A percentile compares a stretch with the other conserved stretches of the same genome.
Conservation (phyloP, 2,329 filamentous ascomycete species). For the Ascochyta clinopodiicola region DNA sequence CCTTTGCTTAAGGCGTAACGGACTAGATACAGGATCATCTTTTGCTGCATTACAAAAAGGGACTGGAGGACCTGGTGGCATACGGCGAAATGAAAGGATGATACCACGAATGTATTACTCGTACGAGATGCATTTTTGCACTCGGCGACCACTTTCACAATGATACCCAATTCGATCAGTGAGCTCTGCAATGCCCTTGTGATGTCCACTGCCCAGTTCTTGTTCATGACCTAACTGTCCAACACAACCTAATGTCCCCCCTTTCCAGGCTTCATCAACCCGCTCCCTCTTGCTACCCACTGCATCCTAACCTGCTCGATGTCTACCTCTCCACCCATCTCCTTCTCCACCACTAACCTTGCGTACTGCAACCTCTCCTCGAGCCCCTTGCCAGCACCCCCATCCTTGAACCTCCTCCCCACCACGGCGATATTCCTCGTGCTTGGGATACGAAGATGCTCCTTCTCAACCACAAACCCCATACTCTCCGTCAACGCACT, state of each 20-base stretch:
- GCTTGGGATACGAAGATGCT: conserved; percentile 89
- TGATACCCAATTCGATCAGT: conserved; percentile 47
- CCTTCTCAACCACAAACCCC: conserved; percentile 78
- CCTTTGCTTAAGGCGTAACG: conserved; percentile 29
- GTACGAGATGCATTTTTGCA: conserved; percentile 33
- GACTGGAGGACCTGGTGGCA: conserved; percentile 37
- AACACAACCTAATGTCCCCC: conserved; percentile 48
- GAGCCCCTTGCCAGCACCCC: conserved; percentile 59
- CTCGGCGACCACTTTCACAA: conserved; percentile 41
- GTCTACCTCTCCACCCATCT: conserved; percentile 50
- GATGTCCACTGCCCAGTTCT: not conserved
- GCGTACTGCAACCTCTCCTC: conserved; percentile 67
- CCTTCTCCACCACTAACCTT: conserved; percentile 65
- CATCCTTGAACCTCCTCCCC: conserved; percentile 59
- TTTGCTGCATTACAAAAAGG: conserved; percentile 46
- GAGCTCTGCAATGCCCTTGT: conserved; percentile 8
- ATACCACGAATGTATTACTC: conserved; percentile 47
- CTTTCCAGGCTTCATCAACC: conserved; percentile 53
- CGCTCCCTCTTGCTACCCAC: conserved; percentile 61
- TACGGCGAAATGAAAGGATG: conserved; percentile 49
- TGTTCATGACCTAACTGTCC: not conserved
- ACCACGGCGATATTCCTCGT: conserved; percentile 86
- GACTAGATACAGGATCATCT: conserved; percentile 33
- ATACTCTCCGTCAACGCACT: conserved; percentile 71
- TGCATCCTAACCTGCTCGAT: conserved; percentile 53